Evolutionary conservation across 2,329 filamentous ascomycete genomes (phyloP).

Genomic region (Huntiella savannae): DNA sequence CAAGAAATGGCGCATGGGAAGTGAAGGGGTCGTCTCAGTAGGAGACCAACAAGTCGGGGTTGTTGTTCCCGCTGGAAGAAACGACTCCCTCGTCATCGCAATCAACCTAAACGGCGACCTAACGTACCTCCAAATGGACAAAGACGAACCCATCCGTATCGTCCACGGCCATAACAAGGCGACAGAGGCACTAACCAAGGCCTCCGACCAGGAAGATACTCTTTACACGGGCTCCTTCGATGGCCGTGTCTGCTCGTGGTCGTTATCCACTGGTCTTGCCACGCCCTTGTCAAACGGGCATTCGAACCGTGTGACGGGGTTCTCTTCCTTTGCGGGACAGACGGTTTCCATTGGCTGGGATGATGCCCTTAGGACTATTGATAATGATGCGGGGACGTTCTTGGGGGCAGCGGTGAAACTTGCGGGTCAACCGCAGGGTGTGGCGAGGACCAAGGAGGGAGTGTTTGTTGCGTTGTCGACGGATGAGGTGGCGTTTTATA

Average conservation of each 20-base stretch:
- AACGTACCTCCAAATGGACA: slow-evolving; percentile 66
- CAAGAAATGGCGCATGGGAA: slow-evolving; percentile 72
- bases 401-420: slow-evolving; percentile 48
- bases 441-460: slow-evolving; percentile 33
- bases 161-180: slow-evolving; percentile 82
- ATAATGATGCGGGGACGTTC: slow-evolving; percentile 57
- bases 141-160: slow-evolving; percentile 45
- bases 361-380: slow-evolving; percentile 66
- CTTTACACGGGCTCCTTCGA: slow-evolving; percentile 81
- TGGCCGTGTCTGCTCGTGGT: slow-evolving; percentile 71
- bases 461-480: slow-evolving; percentile 38
- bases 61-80: slow-evolving; percentile 66
- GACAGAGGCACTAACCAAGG: slow-evolving; percentile 49
- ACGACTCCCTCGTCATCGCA: slow-evolving; percentile 75
- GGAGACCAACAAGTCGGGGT: slow-evolving; percentile 86
- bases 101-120: slow-evolving; percentile 76
- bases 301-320: slow-evolving; percentile 67
- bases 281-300: slow-evolving; percentile 61
- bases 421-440: slow-evolving; percentile 61
- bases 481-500: slow-evolving; percentile 31
- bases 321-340: slow-evolving; percentile 41
- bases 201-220: slow-evolving; percentile 25
- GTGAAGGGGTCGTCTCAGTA: slow-evolving; percentile 50
- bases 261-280: slow-evolving; percentile 49
- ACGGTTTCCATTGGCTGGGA: slow-evolving; percentile 91